Evolutionary conservation across 257 asterid genomes (phyloP), one percentile per base, ranked within the genome.

Genomic region (Solanum tarapatanum): DNA sequence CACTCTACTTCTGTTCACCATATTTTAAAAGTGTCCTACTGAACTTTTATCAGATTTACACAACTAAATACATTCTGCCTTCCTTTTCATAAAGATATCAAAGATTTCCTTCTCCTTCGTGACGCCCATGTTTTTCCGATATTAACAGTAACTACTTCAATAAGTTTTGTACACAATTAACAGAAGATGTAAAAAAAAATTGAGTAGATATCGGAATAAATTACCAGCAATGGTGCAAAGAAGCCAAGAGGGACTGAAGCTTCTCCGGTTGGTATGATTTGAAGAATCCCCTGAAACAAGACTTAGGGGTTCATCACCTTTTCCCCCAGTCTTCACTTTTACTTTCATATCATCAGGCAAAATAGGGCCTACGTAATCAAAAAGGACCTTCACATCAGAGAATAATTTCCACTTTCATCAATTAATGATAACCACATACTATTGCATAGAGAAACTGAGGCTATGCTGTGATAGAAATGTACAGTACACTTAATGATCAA

Each of bases 151-250:
- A 73, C 14, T 72, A 33, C 41, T 66, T 66, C 73, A 66, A 66
- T 11, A 26, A 66, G 13, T 24, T 30, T 10, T 14, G 17, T 36
- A n/a, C 35, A 37, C 13, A 84, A 21, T 36, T 24, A 35, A 62
- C 19, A 74, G 19, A 74, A 21, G 19, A 74, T 51, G 14, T 17
- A 35, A 77, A 10, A n/a, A 19, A 1, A 10, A 4, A 0, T 4
- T 19, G 66, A 58, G 85, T 87, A 73, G 87, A 87, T 73, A 84
- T 84, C 86, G 28, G 48, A 60, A 84, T 91, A 64, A 60, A 28
- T 2, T 95, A 95, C 98, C 98, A 85, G 96, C 97, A 85, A 94
- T 90, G 85, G 94, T 88, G 89, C 95, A 95, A 87, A 96, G 95
- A 86, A 96, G 96, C 96, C 98, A 96, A 2, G 98, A 96, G 28